A percentile compares a stretch with the other conserved stretches of the same genome.
Conservation (phyloP, 106 monocot genomes). For the Xerophyta viscosa region DNA sequence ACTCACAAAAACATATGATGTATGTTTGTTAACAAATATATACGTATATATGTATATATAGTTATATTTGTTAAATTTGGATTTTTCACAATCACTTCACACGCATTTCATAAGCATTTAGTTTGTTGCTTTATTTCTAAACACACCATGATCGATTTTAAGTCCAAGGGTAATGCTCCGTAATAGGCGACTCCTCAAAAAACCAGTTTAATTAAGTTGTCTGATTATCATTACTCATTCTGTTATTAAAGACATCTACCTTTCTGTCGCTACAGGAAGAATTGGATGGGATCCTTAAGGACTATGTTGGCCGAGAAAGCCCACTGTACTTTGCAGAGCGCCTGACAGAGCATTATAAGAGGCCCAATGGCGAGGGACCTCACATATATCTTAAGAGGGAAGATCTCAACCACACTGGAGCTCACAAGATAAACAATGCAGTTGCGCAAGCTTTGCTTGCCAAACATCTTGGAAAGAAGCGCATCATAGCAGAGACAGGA, state of each 20-base stretch:
- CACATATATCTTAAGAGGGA: constrained; percentile 69
- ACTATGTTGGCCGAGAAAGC: constrained; percentile 74
- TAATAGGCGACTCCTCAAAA: too few relatives aligned
- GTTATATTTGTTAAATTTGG: too few relatives aligned
- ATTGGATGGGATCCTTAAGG: constrained; percentile 47
- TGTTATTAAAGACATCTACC: background rate
- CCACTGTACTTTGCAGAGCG: constrained; percentile 81
- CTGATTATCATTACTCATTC: background rate
- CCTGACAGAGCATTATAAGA: constrained; percentile 53
- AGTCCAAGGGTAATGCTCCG: too few relatives aligned
- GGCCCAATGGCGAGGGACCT: constrained; percentile 52
- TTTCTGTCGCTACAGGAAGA: constrained; percentile 32
- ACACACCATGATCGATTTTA: too few relatives aligned
- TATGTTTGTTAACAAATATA: too few relatives aligned
- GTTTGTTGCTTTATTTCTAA: too few relatives aligned
- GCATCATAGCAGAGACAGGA: constrained; percentile 79
- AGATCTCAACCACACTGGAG: constrained; percentile 83
- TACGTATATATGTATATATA: too few relatives aligned
- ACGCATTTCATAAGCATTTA: too few relatives aligned
- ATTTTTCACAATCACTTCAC: too few relatives aligned
- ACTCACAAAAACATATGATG: too few relatives aligned
- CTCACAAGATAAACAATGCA: constrained; percentile 84
- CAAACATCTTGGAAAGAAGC: constrained; percentile 67
- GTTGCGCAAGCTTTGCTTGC: constrained; percentile 73
- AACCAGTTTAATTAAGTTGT: too few relatives aligned